phyloP scores from a whole-genome alignment of 2,329 filamentous ascomycete genomes.

The Helminthosporium solani region DNA sequence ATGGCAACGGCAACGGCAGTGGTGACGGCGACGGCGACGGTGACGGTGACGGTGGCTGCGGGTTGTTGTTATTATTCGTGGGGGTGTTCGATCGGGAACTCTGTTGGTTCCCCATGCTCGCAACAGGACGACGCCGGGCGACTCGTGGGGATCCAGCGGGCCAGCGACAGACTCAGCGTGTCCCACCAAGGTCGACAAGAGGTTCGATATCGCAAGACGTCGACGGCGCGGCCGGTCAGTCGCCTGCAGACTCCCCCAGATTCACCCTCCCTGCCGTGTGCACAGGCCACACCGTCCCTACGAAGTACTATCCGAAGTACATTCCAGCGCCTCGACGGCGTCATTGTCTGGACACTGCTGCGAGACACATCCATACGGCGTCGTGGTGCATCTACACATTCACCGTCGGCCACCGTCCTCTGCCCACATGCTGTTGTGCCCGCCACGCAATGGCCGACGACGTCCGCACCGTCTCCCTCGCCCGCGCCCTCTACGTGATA shows the following conservation, averaged over 20 bases:
- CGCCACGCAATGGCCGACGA: slow-evolving; percentile 39
- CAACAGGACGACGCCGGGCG: not conserved
- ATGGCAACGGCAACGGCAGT: no score
- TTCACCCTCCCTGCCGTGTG: slow-evolving; percentile 5
- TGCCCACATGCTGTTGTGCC: no score
- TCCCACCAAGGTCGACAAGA: slow-evolving; percentile 2
- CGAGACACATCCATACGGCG: no score
- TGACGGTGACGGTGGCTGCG: no score
- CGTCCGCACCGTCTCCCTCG: slow-evolving; percentile 28
- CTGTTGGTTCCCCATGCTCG: slow-evolving; percentile 41
- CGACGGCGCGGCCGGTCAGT: not conserved
- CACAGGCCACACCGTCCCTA: slow-evolving; percentile 18
- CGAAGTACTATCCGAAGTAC: slow-evolving; percentile 7
- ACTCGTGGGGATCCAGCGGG: not conserved
- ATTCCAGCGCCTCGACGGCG: not conserved
- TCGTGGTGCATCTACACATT: no score
- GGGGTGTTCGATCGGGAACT: slow-evolving; percentile 27
- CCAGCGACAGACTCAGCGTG: no score
- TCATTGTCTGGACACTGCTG: no score
- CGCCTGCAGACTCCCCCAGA: not conserved
- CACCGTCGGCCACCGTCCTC: no score
- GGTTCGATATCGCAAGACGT: slow-evolving; percentile 15
- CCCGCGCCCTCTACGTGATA: slow-evolving; percentile 37
- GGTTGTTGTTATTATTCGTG: slow-evolving; percentile 26
- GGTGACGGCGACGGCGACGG: no score